These are phyloP conservation scores for Lactarius pseudohatsudake DNA, from an alignment of 768 basidiomycete genomes.

Conservation along the genomic window DNA sequence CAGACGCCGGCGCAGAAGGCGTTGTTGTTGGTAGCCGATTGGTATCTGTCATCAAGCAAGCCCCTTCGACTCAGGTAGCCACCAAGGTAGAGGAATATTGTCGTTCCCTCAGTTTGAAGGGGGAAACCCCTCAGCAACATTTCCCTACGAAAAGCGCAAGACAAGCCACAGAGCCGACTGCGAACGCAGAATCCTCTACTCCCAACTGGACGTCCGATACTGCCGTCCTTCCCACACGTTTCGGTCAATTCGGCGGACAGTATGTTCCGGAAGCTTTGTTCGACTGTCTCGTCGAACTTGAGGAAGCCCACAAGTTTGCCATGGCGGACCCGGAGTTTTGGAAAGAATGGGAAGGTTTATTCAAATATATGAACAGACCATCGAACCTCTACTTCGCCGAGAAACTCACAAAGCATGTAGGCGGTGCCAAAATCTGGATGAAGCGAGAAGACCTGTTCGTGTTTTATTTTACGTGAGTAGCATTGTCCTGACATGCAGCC, in stretches of 20 bases:
- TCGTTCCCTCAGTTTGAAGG: conserved; percentile 59
- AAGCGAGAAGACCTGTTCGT: conserved; percentile 88
- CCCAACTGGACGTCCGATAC: conserved; percentile 38
- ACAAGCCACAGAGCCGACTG: conserved; percentile 36
- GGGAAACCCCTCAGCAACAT: conserved; percentile 31
- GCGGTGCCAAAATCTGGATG: conserved; percentile 96
- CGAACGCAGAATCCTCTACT: conserved; percentile 36
- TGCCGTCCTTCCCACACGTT: conserved; percentile 70
- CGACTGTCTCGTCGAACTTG: conserved; percentile 86
- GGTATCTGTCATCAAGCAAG: conserved; percentile 73
- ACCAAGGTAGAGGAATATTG: conserved; percentile 71
- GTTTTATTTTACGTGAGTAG: background rate
- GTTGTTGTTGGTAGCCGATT: conserved; percentile 92
- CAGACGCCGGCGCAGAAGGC: conserved; percentile 87
- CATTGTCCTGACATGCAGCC: conserved; percentile 11
- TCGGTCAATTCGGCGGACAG: conserved; percentile 95
- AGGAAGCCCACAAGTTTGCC: conserved; percentile 86
- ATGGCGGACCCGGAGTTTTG: conserved; percentile 87
- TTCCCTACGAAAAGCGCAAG: conserved; percentile 33
- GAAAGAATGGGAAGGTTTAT: conserved; percentile 86
- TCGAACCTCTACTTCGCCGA: conserved; percentile 90
- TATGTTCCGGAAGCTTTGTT: conserved; percentile 97
- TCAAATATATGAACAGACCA: conserved; percentile 93
- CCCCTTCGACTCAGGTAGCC: conserved; percentile 49
- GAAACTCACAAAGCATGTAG: conserved; percentile 83